Percentiles rank a stretch among this genome's conserved stretches.
Evolutionary conservation across 148 eudicot species (phyloP).

Genomic region (Chenopodium formosanum): DNA sequence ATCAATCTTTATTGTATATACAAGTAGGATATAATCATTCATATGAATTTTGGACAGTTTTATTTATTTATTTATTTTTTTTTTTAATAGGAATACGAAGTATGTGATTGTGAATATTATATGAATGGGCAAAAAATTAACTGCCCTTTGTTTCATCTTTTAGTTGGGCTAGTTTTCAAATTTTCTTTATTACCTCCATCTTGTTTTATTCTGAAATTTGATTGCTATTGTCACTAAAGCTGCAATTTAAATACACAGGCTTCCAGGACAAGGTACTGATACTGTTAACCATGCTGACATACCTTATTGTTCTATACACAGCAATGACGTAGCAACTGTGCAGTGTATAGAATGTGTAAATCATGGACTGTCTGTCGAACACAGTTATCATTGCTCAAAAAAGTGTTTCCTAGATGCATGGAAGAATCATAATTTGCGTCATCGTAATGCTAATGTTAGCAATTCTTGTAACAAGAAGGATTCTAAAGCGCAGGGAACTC

Average conservation of each 20-base stretch:
- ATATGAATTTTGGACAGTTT: no score
- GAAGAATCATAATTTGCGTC: slow-evolving; percentile 57
- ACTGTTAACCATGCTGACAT: not conserved
- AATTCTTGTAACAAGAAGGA: no score
- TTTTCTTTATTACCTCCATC: not conserved
- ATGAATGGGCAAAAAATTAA: no score
- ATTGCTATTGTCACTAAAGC: slow-evolving; percentile 9
- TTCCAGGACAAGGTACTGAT: not conserved
- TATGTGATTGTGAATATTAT: no score
- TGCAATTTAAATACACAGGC: slow-evolving; percentile 19
- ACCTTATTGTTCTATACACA: slow-evolving; percentile 48
- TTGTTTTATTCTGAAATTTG: no score
- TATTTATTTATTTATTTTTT: no score
- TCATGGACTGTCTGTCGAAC: slow-evolving; percentile 35
- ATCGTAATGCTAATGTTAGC: slow-evolving; percentile 38
- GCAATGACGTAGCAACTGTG: slow-evolving; percentile 51
- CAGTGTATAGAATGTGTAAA: slow-evolving; percentile 61
- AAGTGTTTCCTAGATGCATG: slow-evolving; percentile 70
- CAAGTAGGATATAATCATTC: no score
- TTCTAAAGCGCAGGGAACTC: no score
- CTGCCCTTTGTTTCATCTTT: no score
- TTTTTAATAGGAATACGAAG: no score
- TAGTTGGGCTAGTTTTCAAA: no score
- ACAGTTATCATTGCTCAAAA: slow-evolving; percentile 67
- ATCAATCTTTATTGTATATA: no score